phyloP scores from a whole-genome alignment of 345 rosid genomes.

The Anacardium occidentale region DNA sequence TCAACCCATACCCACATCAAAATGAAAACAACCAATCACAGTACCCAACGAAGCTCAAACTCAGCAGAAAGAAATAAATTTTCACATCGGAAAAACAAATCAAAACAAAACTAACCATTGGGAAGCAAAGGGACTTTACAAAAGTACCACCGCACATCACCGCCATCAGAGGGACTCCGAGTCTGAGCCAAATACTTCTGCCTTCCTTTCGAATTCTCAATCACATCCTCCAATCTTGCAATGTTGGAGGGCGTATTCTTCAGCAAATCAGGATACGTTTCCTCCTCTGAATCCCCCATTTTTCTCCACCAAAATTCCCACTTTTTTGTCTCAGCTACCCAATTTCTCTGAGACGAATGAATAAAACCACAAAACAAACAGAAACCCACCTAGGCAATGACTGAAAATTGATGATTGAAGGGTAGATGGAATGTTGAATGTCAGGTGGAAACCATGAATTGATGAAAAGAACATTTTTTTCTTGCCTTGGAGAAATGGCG shows the following conservation, averaged over 20 bases:
- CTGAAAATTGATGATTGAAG: neutral
- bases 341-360: neutral
- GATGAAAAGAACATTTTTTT: neutral
- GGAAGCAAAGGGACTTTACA: conserved; percentile 76
- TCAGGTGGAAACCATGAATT: neutral
- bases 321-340: neutral
- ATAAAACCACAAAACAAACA: too few relatives aligned
- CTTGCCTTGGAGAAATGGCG: conserved; percentile 4
- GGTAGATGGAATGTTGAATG: conserved; percentile 7
- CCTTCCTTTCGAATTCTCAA: conserved; percentile 72
- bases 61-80: neutral
- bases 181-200: conserved; percentile 88
- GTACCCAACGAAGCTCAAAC: neutral
- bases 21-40: neutral
- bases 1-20: neutral
- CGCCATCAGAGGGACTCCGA: conserved; percentile 80
- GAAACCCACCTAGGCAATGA: neutral
- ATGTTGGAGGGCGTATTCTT: conserved; percentile 91
- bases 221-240: conserved; percentile 85
- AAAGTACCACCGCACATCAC: conserved; percentile 93
- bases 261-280: conserved; percentile 60
- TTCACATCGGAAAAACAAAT: neutral
- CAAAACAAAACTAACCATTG: conserved; percentile 49
- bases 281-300: conserved; percentile 58
- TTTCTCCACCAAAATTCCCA: neutral